Percentiles rank a stretch among this genome's conserved stretches.
Evolutionary conservation across 768 basidiomycete species (phyloP).

Genomic region (Leucosporidium creatinivorum): DNA sequence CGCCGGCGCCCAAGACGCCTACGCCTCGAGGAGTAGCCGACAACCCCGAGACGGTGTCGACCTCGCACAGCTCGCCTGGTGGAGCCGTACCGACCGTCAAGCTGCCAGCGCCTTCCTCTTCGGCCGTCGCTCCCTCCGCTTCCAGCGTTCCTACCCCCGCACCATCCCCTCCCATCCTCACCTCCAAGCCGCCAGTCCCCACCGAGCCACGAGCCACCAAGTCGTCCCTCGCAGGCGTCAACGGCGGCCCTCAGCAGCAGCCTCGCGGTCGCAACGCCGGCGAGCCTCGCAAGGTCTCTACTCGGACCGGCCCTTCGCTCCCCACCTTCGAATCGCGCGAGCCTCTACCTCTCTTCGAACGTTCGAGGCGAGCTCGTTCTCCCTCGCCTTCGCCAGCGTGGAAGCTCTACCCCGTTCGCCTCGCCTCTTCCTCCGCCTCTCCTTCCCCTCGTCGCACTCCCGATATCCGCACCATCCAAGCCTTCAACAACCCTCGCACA

Average conservation of each 20-base stretch:
- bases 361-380: slow-evolving; percentile 38
- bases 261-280: slow-evolving; percentile 12
- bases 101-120: slow-evolving; percentile 4
- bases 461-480: slow-evolving; percentile 12
- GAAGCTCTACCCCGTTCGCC: slow-evolving; percentile 39
- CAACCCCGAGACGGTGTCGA: background rate
- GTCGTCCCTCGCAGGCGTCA: background rate
- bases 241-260: too few species aligned
- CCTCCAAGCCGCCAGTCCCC: background rate
- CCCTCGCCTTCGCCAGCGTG: slow-evolving; percentile 42
- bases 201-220: slow-evolving; percentile 10
- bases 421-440: slow-evolving; percentile 32
- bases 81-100: slow-evolving; percentile 14
- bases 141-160: background rate
- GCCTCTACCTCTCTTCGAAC: slow-evolving; percentile 33
- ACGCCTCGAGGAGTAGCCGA: slow-evolving; percentile 1
- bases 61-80: background rate
- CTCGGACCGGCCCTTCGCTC: background rate
- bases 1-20: background rate
- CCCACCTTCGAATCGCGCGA: slow-evolving; percentile 29
- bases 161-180: background rate
- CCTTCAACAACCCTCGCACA: slow-evolving; percentile 15
- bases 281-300: background rate
- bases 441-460: slow-evolving; percentile 7
- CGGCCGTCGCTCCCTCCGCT: background rate